These are phyloP conservation scores for Coniosporium apollinis DNA, from an alignment of 495 filamentous ascomycete genomes.

Conservation along the genomic window DNA sequence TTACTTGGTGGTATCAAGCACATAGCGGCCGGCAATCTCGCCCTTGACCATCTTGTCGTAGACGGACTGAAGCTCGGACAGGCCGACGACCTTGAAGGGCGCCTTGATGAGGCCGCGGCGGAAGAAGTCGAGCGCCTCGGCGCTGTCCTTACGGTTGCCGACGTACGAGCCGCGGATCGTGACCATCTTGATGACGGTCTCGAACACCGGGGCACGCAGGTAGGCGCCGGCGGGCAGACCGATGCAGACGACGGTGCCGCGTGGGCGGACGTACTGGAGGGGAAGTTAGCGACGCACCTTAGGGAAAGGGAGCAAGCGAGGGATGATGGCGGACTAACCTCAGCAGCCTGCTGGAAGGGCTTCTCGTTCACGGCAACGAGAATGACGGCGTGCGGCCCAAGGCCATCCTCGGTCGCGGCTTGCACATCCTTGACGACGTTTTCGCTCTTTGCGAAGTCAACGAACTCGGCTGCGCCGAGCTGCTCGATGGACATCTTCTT, in stretches of 20 bases:
- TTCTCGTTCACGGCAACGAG: slow-evolving; percentile 72
- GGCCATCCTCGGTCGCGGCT: slow-evolving; percentile 54
- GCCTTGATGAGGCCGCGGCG: slow-evolving; percentile 64
- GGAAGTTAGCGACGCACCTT: neutral
- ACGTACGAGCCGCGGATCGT: slow-evolving; percentile 87
- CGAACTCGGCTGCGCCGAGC: slow-evolving; percentile 52
- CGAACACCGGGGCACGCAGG: slow-evolving; percentile 69
- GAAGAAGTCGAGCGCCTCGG: slow-evolving; percentile 83
- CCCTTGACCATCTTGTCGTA: slow-evolving; percentile 27
- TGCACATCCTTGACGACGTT: slow-evolving; percentile 76
- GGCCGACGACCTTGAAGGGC: slow-evolving; percentile 66
- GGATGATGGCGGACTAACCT: slow-evolving; percentile 15
- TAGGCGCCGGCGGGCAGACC: slow-evolving; percentile 66
- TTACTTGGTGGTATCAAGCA: slow-evolving; percentile 55
- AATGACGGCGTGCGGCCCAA: slow-evolving; percentile 78
- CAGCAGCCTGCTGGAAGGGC: slow-evolving; percentile 85
- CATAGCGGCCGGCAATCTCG: slow-evolving; percentile 77
- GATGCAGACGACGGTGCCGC: slow-evolving; percentile 67
- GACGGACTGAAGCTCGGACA: slow-evolving; percentile 46
- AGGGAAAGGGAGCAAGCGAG: neutral
- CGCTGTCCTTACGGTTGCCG: slow-evolving; percentile 69
- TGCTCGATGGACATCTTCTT: slow-evolving; percentile 39
- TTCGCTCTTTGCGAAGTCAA: slow-evolving; percentile 59
- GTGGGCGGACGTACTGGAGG: slow-evolving; percentile 52
- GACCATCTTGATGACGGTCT: slow-evolving; percentile 76